phyloP scores from a whole-genome alignment of 768 basidiomycete species.

The Pleurotus sapidus region DNA sequence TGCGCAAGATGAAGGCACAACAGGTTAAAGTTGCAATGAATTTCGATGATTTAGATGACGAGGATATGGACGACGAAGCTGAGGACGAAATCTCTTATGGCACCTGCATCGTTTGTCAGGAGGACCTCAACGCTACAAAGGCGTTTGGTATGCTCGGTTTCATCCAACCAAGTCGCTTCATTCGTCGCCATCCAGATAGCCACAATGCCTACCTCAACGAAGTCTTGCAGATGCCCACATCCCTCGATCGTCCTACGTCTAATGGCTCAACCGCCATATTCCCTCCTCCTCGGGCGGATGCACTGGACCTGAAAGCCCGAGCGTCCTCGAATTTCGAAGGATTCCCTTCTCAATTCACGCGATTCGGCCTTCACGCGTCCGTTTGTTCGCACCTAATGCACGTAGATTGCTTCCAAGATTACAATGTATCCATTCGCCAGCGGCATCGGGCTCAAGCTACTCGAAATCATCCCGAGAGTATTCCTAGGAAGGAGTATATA shows the following conservation, averaged over 20 bases:
- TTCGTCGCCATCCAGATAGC: constrained; percentile 75
- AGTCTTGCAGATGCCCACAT: constrained; percentile 55
- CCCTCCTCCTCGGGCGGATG: constrained; percentile 51
- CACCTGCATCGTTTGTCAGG: constrained; percentile 98
- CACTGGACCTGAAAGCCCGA: constrained; percentile 40
- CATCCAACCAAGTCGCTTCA: constrained; percentile 82
- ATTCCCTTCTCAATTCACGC: constrained; percentile 66
- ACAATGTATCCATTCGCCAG: constrained; percentile 81
- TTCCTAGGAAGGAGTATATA: constrained; percentile 91
- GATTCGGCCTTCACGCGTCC: constrained; percentile 84
- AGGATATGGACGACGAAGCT: constrained; percentile 51
- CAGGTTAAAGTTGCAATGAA: constrained; percentile 84
- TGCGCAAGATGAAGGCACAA: constrained; percentile 94
- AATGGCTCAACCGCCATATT: constrained; percentile 28
- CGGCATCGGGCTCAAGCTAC: constrained; percentile 88
- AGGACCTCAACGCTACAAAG: constrained; percentile 71
- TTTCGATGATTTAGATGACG: constrained; percentile 74
- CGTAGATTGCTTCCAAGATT: constrained; percentile 88
- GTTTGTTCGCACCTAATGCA: constrained; percentile 99
- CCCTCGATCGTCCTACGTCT: constrained; percentile 56
- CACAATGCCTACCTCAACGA: constrained; percentile 70
- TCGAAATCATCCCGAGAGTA: constrained; percentile 91
- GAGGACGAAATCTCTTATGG: constrained; percentile 64
- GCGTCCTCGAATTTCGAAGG: constrained; percentile 63
- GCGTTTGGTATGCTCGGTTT: constrained; percentile 86